These are phyloP conservation scores for Globisporangium abappressorium DNA, from an alignment of 352 stramenopile species.

Conservation along the genomic window DNA sequence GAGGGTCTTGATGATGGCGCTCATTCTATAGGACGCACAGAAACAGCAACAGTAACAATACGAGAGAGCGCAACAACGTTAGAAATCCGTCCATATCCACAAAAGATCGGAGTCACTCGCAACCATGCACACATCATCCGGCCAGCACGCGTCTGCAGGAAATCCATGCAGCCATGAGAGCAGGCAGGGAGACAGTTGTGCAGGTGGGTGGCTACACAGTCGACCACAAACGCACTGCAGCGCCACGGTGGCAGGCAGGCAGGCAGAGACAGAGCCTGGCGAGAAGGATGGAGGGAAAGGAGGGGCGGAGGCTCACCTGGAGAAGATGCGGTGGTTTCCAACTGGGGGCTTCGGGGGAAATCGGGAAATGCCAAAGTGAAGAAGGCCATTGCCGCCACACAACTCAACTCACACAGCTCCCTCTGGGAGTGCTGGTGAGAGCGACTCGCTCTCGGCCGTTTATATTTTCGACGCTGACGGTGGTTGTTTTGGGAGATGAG, in stretches of 20 bases:
- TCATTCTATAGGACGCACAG: conserved; percentile 31
- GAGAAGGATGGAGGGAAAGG: neutral
- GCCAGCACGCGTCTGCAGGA: neutral
- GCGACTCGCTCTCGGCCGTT: neutral
- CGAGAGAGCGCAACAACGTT: neutral
- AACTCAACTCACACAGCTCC: neutral
- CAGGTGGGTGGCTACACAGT: conserved; percentile 5
- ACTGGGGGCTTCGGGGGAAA: conserved; percentile 4
- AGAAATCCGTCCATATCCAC: conserved; percentile 1
- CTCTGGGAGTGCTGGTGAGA: too few species aligned
- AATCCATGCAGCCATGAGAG: neutral
- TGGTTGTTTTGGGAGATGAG: neutral
- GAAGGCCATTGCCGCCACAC: neutral
- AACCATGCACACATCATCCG: neutral
- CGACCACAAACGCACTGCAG: neutral
- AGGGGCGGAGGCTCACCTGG: neutral
- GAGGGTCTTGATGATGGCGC: conserved; percentile 67
- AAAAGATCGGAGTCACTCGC: conserved; percentile 1
- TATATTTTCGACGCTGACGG: conserved; percentile 8
- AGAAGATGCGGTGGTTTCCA: conserved; percentile 10
- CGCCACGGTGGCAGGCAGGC: neutral
- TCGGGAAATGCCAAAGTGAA: conserved; percentile 3
- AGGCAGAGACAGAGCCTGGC: neutral
- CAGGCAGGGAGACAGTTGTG: neutral
- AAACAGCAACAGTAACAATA: neutral